These are phyloP conservation scores for Capronia epimyces DNA, from an alignment of 2,329 filamentous ascomycete genomes.

Conservation along the genomic window DNA sequence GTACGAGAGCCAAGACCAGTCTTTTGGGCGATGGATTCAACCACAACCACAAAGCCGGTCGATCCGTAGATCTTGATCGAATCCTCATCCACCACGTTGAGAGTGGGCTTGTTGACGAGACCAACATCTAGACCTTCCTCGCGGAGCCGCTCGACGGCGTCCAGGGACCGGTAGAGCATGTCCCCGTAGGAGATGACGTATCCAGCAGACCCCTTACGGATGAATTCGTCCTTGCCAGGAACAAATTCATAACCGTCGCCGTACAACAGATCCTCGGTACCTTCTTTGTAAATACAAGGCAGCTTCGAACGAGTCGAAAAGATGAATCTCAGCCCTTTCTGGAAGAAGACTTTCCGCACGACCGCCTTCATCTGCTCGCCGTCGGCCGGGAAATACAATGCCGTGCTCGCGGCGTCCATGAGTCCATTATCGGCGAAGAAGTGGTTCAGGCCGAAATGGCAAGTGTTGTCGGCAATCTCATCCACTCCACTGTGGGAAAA, in stretches of 20 bases:
- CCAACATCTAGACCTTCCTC: slow-evolving; percentile 36
- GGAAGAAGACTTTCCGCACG: slow-evolving; percentile 37
- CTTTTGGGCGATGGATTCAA: slow-evolving; percentile 39
- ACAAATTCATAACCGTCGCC: slow-evolving; percentile 36
- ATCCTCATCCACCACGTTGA: slow-evolving; percentile 39
- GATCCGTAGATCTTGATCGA: slow-evolving; percentile 37
- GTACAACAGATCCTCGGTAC: slow-evolving; percentile 34
- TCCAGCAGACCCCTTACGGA: slow-evolving; percentile 36
- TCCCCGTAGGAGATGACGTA: slow-evolving; percentile 39
- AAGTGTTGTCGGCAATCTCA: slow-evolving; percentile 41
- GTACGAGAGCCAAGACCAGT: slow-evolving; percentile 38
- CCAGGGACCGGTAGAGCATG: slow-evolving; percentile 39
- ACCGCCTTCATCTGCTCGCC: slow-evolving; percentile 40
- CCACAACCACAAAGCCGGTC: slow-evolving; percentile 36
- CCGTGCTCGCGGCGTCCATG: slow-evolving; percentile 35
- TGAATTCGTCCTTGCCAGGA: slow-evolving; percentile 37
- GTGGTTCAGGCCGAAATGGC: slow-evolving; percentile 40
- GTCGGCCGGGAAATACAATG: slow-evolving; percentile 39
- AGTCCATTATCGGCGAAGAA: slow-evolving; percentile 41
- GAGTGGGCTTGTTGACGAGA: slow-evolving; percentile 38
- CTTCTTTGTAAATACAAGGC: slow-evolving; percentile 38
- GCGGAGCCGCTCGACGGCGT: slow-evolving; percentile 37
- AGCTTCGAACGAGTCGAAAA: slow-evolving; percentile 39
- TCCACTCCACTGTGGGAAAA: slow-evolving; percentile 40
- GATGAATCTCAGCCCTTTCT: slow-evolving; percentile 36